A percentile compares a stretch with the other conserved stretches of the same genome.
These are phyloP conservation scores for Bipolaris oryzae DNA, from an alignment of 2,329 filamentous ascomycete genomes.

Conservation along the genomic window DNA sequence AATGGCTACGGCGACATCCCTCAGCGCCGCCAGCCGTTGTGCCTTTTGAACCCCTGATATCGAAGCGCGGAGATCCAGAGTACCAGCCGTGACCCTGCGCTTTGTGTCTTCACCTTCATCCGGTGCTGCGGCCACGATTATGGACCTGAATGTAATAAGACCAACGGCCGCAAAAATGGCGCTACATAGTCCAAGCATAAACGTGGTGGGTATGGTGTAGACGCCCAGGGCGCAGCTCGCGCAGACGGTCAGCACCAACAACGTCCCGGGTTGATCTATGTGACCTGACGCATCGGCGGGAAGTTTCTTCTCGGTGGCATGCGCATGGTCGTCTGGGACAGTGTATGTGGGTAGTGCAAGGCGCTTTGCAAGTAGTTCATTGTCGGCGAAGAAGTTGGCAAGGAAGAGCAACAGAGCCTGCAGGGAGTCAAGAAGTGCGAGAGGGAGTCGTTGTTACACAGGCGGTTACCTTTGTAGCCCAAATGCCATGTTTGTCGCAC, in stretches of 20 bases:
- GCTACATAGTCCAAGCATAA: slow-evolving; percentile 52
- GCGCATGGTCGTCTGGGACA: slow-evolving; percentile 27
- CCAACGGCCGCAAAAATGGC: slow-evolving; percentile 50
- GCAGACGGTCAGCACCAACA: slow-evolving; percentile 45
- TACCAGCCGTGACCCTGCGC: slow-evolving; percentile 44
- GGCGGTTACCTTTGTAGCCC: slow-evolving; percentile 52
- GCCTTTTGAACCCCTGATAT: slow-evolving; percentile 30
- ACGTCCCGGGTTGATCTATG: slow-evolving; percentile 33
- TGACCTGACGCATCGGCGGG: slow-evolving; percentile 23
- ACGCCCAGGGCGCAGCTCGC: slow-evolving; percentile 46
- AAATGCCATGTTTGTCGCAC: slow-evolving; percentile 52
- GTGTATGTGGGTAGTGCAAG: slow-evolving; percentile 32
- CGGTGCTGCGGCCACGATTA: slow-evolving; percentile 28
- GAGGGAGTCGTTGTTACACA: not conserved
- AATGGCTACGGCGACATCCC: slow-evolving; percentile 39
- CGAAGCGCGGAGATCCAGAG: slow-evolving; percentile 34
- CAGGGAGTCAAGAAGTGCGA: slow-evolving; percentile 7
- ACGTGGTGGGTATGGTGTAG: slow-evolving; percentile 43
- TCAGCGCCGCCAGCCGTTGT: slow-evolving; percentile 34
- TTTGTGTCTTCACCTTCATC: slow-evolving; percentile 33
- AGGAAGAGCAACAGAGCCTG: slow-evolving; percentile 46
- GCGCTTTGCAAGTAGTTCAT: slow-evolving; percentile 32
- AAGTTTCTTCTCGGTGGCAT: slow-evolving; percentile 21
- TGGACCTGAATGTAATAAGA: slow-evolving; percentile 50
- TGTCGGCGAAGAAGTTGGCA: slow-evolving; percentile 39